Percentiles rank a stretch among this genome's conserved stretches.
phyloP scores from a whole-genome alignment of 176 grass and related monocot genomes.

The Paspalum vaginatum region DNA sequence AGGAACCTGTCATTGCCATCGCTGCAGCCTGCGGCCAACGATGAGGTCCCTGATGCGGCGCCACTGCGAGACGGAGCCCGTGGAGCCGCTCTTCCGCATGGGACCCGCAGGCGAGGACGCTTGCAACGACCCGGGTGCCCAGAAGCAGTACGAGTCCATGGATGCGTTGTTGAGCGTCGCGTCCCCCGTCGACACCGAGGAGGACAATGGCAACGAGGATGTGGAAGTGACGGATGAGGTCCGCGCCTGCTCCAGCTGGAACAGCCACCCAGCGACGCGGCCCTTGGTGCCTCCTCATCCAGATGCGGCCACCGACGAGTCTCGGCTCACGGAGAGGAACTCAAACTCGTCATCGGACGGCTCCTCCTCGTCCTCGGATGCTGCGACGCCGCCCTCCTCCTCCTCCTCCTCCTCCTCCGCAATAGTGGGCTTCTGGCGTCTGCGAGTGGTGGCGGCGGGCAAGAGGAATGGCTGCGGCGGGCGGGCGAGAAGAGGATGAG shows the following conservation, averaged over 20 bases:
- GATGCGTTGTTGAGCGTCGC: slow-evolving; percentile 48
- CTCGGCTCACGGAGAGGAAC: slow-evolving; percentile 64
- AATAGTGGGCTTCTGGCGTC: neutral
- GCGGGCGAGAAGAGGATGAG: too few relatives aligned
- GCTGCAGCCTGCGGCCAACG: slow-evolving; percentile 76
- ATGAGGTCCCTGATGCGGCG: slow-evolving; percentile 76
- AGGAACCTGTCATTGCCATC: slow-evolving; percentile 82
- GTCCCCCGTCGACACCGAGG: neutral
- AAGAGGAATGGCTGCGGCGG: too few relatives aligned
- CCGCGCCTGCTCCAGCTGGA: slow-evolving; percentile 63
- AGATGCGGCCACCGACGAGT: slow-evolving; percentile 57
- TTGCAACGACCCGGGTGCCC: slow-evolving; percentile 55
- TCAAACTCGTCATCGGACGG: slow-evolving; percentile 78
- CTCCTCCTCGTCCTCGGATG: slow-evolving; percentile 23
- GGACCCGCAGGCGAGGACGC: slow-evolving; percentile 50
- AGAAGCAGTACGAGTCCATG: slow-evolving; percentile 69
- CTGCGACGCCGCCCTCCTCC: neutral
- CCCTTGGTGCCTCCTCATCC: slow-evolving; percentile 31
- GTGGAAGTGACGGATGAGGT: slow-evolving; percentile 56
- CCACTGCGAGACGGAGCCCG: slow-evolving; percentile 79
- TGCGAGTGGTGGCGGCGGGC: too few relatives aligned
- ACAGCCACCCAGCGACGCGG: slow-evolving; percentile 51
- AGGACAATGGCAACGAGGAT: slow-evolving; percentile 39
- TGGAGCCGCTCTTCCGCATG: slow-evolving; percentile 78
- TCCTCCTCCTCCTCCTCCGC: too few relatives aligned